Conservation (phyloP, 2,329 filamentous ascomycete species). For the Scleromitrula shiraiana region DNA sequence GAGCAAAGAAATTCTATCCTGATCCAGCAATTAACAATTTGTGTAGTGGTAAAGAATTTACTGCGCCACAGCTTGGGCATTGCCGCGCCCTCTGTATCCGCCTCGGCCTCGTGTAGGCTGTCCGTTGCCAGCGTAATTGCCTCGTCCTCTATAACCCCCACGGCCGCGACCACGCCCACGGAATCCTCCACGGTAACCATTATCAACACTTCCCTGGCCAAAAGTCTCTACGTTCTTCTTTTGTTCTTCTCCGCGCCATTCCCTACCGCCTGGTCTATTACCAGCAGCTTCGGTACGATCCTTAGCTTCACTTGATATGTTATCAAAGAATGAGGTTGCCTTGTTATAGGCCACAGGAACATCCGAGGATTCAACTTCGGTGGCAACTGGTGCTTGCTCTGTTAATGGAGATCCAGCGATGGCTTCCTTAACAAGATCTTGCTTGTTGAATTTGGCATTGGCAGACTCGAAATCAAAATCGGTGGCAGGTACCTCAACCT, state of each 20-base stretch:
- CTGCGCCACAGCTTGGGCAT: slow-evolving; percentile 19
- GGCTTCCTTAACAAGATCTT: slow-evolving; percentile 79
- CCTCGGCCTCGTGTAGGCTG: slow-evolving; percentile 24
- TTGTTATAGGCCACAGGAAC: slow-evolving; percentile 68
- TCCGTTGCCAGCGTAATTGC: slow-evolving; percentile 19
- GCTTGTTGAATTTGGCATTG: slow-evolving; percentile 84
- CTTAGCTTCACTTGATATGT: slow-evolving; percentile 89
- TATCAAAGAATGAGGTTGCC: slow-evolving; percentile 88
- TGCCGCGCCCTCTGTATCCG: slow-evolving; percentile 25
- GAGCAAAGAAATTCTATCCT: slow-evolving; percentile 17
- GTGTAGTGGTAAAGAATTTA: slow-evolving; percentile 12
- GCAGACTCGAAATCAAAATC: slow-evolving; percentile 88
- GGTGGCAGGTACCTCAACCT: slow-evolving; percentile 79
- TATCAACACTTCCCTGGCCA: slow-evolving; percentile 90
- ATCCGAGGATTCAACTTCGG: slow-evolving; percentile 30
- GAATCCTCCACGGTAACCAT: slow-evolving; percentile 63
- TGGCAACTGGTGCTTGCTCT: slow-evolving; percentile 38
- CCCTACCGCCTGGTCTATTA: slow-evolving; percentile 65
- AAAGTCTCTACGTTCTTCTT: slow-evolving; percentile 97
- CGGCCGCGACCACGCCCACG: slow-evolving; percentile 64
- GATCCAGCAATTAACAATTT: slow-evolving; percentile 11
- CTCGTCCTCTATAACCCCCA: slow-evolving; percentile 31
- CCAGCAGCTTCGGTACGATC: slow-evolving; percentile 71
- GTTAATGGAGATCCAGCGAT: slow-evolving; percentile 66
- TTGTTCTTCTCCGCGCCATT: slow-evolving; percentile 88